Evolutionary conservation across 208 protist genomes (phyloP).

Genomic region (Angomonas ambiguus): DNA sequence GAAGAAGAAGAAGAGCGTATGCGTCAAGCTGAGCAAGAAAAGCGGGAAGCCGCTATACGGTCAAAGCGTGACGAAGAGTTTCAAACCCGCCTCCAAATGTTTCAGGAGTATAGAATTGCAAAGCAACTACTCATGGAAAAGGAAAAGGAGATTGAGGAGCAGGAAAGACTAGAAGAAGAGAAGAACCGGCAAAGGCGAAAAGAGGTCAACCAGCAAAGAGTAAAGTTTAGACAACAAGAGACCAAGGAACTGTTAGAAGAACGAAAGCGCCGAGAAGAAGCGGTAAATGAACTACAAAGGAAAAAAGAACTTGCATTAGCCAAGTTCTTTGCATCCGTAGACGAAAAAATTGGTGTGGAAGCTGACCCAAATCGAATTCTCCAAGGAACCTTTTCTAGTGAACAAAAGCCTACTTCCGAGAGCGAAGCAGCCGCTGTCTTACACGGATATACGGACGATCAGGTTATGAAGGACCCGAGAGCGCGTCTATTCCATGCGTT

Average conservation of each 20-base stretch:
- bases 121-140: conserved; percentile 32
- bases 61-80: conserved; percentile 41
- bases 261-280: conserved; percentile 29
- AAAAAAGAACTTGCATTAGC: conserved; percentile 54
- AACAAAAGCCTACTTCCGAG: background rate
- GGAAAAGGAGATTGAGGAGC: conserved; percentile 31
- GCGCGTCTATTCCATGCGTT: conserved; percentile 74
- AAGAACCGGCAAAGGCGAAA: conserved; percentile 31
- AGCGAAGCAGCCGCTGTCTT: background rate
- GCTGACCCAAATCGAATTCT: conserved; percentile 52
- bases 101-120: conserved; percentile 38
- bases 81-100: conserved; percentile 48
- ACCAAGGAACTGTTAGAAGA: conserved; percentile 34
- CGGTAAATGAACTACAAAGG: conserved; percentile 32
- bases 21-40: conserved; percentile 8
- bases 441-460: conserved; percentile 63
- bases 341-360: conserved; percentile 56
- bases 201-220: conserved; percentile 45
- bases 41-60: conserved; percentile 22
- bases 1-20: conserved; percentile 19
- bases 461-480: conserved; percentile 80
- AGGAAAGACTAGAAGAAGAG: conserved; percentile 31
- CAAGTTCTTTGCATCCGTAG: conserved; percentile 65
- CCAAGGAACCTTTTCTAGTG: conserved; percentile 52
- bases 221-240: conserved; percentile 43